Percentiles rank a stretch among this genome's conserved stretches.
Conservation (phyloP, 2,329 filamentous ascomycete species). For the Fusarium torreyae region DNA sequence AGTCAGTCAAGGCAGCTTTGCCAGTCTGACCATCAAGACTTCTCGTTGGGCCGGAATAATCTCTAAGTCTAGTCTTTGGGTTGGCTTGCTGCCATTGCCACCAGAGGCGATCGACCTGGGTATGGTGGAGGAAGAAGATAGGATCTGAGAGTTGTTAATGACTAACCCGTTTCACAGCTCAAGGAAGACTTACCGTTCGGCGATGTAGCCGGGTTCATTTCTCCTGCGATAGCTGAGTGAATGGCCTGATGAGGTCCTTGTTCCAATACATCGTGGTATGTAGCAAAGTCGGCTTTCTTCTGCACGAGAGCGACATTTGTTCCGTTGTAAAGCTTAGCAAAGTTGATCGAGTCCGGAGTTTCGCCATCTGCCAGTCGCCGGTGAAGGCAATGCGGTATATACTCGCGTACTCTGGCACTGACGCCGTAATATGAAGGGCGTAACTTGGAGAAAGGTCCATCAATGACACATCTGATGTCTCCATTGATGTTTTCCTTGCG, state of each 20-base stretch:
- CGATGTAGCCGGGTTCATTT: conserved; percentile 25
- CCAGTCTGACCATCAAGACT: neutral
- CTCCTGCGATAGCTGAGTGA: conserved; percentile 13
- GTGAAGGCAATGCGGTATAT: conserved; percentile 3
- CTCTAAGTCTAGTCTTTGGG: neutral
- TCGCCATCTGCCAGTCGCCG: conserved; percentile 8
- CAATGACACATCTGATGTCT: neutral
- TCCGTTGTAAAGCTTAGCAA: neutral
- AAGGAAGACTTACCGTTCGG: conserved; percentile 6
- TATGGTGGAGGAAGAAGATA: neutral
- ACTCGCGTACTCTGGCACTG: neutral
- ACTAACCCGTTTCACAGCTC: too few species aligned
- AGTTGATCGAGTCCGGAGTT: neutral
- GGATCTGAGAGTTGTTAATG: neutral
- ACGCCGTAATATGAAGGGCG: neutral
- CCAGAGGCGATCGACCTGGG: neutral
- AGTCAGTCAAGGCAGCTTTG: neutral
- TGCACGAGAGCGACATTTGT: neutral
- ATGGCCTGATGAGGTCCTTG: conserved; percentile 12
- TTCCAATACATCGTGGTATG: neutral
- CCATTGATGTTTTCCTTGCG: neutral
- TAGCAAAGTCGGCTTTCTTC: neutral
- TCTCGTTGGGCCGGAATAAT: neutral
- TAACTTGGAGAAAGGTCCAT: conserved; percentile 2
- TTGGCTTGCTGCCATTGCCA: neutral